A percentile compares a stretch with the other conserved stretches of the same genome.
These are phyloP conservation scores for Colletotrichum cuscutae DNA, from an alignment of 2,329 filamentous ascomycete genomes.

Conservation along the genomic window DNA sequence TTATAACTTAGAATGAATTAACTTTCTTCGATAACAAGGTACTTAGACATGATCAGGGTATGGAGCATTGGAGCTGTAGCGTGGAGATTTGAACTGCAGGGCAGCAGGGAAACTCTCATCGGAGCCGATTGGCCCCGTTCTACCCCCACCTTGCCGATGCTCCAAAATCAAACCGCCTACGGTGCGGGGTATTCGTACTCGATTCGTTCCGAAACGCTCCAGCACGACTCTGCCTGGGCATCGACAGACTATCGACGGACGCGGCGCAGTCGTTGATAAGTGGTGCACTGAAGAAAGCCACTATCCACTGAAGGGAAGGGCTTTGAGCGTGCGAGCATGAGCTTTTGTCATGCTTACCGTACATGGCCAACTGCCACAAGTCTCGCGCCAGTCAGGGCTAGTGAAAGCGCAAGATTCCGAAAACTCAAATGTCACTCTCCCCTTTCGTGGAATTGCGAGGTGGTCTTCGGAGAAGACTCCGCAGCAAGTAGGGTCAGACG, in stretches of 20 bases:
- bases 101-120: slow-evolving; percentile 13
- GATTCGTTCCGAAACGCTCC: slow-evolving; percentile 3
- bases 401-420: not conserved
- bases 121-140: slow-evolving; percentile 1
- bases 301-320: not conserved
- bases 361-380: not conserved
- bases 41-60: not conserved
- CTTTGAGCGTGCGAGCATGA: not conserved
- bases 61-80: not conserved
- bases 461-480: slow-evolving; percentile 3
- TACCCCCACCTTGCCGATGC: not conserved
- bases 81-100: not conserved
- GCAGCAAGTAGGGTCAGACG: not conserved
- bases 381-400: not conserved
- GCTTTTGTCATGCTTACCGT: slow-evolving; percentile 25
- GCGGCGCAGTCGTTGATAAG: not conserved
- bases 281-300: not conserved
- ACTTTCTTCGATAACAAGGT: too few relatives aligned
- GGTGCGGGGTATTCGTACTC: not conserved
- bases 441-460: not conserved
- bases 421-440: not conserved
- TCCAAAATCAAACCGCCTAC: not conserved
- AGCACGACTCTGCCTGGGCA: not conserved
- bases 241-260: not conserved
- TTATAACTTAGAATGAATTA: too few relatives aligned